Base-by-base conservation (phyloP, 306 rosid genomes). In the Arachis stenosperma region DNA sequence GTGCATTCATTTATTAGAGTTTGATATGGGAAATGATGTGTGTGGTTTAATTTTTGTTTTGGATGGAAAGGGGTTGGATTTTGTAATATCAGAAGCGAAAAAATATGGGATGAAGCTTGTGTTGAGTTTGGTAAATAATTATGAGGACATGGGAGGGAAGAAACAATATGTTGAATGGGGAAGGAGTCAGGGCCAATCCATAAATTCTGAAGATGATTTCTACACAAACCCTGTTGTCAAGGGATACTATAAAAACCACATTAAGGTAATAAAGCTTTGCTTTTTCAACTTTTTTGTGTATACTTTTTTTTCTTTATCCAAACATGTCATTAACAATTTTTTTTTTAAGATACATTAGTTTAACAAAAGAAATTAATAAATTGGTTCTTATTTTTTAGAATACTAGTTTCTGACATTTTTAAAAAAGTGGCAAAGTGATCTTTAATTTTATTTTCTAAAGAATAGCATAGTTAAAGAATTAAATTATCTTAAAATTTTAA, bases 91-190 rank as follows among this genome's bases (percentile, higher is more conserved):
- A 11, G 96, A 90, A 71, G 96, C 91, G 1, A 65, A 76, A 17
- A 88, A 67, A 65, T 30, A 81, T 79, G 93, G 89, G 84, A 77
- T 90, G 7, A 88, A 86, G 81, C 17, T 88, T 51, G 50, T 90
- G 2, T 29, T 90, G 79, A 88, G 96, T 83, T 75, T 90, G 77
- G 93, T 82, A 73, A 86, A 90, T 51, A 90, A 86, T 56, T 90
- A 84, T 43, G 88, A 73, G 8, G 53, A 78, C 69, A 69, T 76
- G 0, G 96, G 96, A 65, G 96, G 96, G 61, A 90, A 72, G 71
- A 88, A 88, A 57, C 92, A 86, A 81, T 90, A 90, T 2, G 91
- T 88, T 46, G 93, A 83, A 0, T 90, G 91, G 96, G 96, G 89
- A 36, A 86, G 82, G 51, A 79, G 30, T 63, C 84, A 84, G 62